A percentile compares a stretch with the other conserved stretches of the same genome.
Conservation (phyloP, 352 stramenopile genomes). For the Phytophthora lateralis region DNA sequence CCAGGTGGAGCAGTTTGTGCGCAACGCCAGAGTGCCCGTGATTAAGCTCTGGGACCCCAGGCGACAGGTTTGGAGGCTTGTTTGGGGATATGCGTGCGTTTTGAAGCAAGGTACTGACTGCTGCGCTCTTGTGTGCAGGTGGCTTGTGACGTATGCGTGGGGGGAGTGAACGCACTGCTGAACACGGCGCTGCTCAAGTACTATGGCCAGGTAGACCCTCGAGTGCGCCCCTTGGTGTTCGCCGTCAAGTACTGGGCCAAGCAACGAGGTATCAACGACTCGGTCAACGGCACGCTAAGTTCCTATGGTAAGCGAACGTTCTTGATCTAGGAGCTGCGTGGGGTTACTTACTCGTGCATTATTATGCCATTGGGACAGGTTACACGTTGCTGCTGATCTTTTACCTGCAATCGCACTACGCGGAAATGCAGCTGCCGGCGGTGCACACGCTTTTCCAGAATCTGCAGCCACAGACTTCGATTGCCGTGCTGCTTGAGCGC, state of each 20-base stretch:
- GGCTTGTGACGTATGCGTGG: conserved; percentile 77
- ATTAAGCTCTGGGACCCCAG: conserved; percentile 80
- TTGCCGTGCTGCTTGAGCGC: conserved; percentile 83
- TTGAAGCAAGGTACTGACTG: background rate
- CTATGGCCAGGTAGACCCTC: conserved; percentile 73
- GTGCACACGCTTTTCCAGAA: conserved; percentile 55
- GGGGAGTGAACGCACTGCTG: conserved; percentile 67
- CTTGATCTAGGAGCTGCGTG: background rate
- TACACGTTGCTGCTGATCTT: conserved; percentile 98
- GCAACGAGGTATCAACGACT: conserved; percentile 96
- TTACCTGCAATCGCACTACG: conserved; percentile 91
- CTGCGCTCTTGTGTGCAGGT: conserved; percentile 32
- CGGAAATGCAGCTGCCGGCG: conserved; percentile 54
- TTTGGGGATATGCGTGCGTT: background rate
- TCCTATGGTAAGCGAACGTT: conserved; percentile 87
- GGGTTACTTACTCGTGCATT: conserved; percentile 7
- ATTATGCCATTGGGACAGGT: conserved; percentile 35
- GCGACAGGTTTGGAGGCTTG: conserved; percentile 38
- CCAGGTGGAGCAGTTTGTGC: conserved; percentile 73
- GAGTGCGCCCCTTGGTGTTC: conserved; percentile 92
- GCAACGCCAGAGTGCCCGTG: conserved; percentile 74
- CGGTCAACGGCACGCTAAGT: conserved; percentile 95
- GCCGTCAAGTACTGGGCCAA: conserved; percentile 99
- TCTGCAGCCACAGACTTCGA: conserved; percentile 90
- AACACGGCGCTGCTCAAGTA: conserved; percentile 84